A percentile compares a stretch with the other conserved stretches of the same genome.
Conservation (phyloP, 2,329 filamentous ascomycete genomes). For the Botryotinia calthae region DNA sequence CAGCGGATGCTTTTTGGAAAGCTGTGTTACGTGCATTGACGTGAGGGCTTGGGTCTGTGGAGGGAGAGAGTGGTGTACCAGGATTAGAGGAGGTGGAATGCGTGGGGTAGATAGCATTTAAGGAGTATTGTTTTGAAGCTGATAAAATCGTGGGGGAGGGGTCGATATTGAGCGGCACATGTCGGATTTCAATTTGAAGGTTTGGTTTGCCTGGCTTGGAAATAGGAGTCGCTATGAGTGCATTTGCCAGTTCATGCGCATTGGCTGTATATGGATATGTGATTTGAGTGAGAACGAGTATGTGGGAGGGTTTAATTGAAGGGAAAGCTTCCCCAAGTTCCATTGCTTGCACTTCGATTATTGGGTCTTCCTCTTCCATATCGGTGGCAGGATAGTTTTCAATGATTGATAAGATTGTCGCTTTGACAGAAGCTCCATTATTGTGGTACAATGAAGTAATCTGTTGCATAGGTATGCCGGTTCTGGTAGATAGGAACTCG, state of each 20-base stretch:
- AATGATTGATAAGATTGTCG: conserved; percentile 53
- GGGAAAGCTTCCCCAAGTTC: conserved; percentile 56
- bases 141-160: neutral
- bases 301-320: conserved; percentile 46
- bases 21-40: conserved; percentile 40
- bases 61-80: neutral
- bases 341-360: conserved; percentile 49
- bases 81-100: neutral
- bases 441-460: conserved; percentile 60
- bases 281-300: conserved; percentile 54
- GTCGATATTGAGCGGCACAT: conserved; percentile 31
- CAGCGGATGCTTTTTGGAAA: conserved; percentile 55
- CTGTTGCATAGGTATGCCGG: conserved; percentile 45
- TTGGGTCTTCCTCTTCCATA: conserved; percentile 45
- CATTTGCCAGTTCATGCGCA: conserved; percentile 58
- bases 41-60: conserved; percentile 21
- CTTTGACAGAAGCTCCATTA: conserved; percentile 53
- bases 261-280: conserved; percentile 55
- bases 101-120: conserved; percentile 21
- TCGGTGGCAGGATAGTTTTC: conserved; percentile 32
- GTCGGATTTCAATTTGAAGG: conserved; percentile 36
- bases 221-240: conserved; percentile 42
- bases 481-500: conserved; percentile 56
- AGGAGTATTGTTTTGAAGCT: conserved; percentile 15
- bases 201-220: conserved; percentile 18